Conservation (phyloP, 352 stramenopile genomes). For the Pythium sp. region DNA sequence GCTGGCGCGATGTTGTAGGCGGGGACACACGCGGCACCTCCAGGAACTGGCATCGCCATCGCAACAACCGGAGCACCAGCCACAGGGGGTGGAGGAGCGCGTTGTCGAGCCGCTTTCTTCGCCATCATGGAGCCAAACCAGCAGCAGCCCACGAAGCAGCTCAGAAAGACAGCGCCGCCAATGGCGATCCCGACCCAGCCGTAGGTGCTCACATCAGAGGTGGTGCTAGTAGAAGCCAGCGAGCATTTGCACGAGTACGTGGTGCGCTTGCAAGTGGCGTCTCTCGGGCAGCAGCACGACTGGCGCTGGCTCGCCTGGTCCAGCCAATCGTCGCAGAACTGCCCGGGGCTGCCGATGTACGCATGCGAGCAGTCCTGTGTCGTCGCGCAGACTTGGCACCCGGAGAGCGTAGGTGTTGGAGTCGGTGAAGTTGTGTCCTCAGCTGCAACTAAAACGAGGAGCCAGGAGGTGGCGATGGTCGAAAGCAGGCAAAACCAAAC, state of each 20-base stretch:
- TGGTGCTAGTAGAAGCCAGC: neutral
- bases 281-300: constrained; percentile 27
- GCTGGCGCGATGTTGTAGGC: constrained; percentile 9
- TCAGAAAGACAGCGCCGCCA: constrained; percentile 6
- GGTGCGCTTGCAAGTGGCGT: constrained; percentile 19
- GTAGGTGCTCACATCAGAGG: constrained; percentile 1
- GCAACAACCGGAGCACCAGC: neutral
- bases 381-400: constrained; percentile 26
- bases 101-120: constrained; percentile 6
- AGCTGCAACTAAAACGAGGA: neutral
- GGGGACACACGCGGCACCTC: neutral
- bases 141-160: constrained; percentile 8
- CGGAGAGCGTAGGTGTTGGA: constrained; percentile 14
- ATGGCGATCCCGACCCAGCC: constrained; percentile 8
- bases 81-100: neutral
- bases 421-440: neutral
- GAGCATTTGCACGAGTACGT: constrained; percentile 13
- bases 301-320: constrained; percentile 21
- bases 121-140: constrained; percentile 3
- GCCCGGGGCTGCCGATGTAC: constrained; percentile 21
- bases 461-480: neutral
- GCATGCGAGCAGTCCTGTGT: constrained; percentile 24
- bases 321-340: constrained; percentile 30
- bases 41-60: constrained; percentile 3
- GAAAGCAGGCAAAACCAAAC: neutral